A percentile compares a stretch with the other conserved stretches of the same genome.
Conservation (phyloP, 768 basidiomycete species). For the Dioszegia aurantiaca region DNA sequence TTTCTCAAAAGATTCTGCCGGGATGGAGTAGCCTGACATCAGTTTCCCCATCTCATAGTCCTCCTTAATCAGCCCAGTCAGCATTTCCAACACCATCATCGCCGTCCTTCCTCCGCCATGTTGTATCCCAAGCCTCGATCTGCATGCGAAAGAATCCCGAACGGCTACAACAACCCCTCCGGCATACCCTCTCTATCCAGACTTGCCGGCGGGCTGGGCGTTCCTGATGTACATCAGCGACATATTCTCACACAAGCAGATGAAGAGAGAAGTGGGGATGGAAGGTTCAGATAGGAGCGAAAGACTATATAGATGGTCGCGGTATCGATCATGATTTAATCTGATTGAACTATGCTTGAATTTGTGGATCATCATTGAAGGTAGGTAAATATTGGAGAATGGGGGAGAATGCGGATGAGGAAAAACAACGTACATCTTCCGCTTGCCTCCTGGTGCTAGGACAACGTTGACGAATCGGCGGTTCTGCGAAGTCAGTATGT, state of each 20-base stretch:
- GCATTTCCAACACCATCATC: no score
- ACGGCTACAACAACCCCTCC: constrained; percentile 10
- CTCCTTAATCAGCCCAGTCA: no score
- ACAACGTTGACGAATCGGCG: constrained; percentile 75
- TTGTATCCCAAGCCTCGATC: neutral
- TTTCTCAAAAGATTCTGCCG: no score
- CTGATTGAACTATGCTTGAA: constrained; percentile 96
- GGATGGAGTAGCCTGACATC: no score
- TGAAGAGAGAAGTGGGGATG: constrained; percentile 11
- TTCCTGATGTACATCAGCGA: constrained; percentile 42
- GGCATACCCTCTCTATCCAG: constrained; percentile 35
- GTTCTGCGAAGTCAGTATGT: constrained; percentile 23
- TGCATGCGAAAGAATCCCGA: constrained; percentile 1
- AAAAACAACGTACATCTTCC: constrained; percentile 77
- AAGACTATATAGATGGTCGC: constrained; percentile 86
- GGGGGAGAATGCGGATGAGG: constrained; percentile 4
- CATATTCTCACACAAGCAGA: neutral
- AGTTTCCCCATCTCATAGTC: no score
- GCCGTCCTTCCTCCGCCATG: no score
- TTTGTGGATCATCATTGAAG: constrained; percentile 47
- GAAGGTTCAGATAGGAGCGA: constrained; percentile 94
- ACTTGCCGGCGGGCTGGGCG: constrained; percentile 52
- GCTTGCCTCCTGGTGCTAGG: constrained; percentile 82
- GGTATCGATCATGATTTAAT: constrained; percentile 70
- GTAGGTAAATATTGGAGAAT: constrained; percentile 8